phyloP scores from a whole-genome alignment of 129 eudicot genomes.

The Smallanthus sonchifolius region DNA sequence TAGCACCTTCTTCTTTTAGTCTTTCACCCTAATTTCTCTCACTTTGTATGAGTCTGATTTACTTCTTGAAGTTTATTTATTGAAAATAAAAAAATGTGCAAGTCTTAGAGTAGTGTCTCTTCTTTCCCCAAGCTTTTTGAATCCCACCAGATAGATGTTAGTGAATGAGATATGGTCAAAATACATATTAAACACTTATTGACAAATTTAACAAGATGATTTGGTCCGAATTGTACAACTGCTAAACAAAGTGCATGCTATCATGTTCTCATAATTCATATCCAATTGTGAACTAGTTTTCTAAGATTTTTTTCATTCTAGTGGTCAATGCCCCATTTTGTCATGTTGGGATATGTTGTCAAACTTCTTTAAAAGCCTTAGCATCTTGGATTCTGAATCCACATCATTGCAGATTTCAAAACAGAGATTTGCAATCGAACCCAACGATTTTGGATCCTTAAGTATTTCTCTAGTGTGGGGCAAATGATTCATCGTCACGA shows the following conservation, averaged over 20 bases:
- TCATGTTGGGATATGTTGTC: background rate
- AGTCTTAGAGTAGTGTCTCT: no score
- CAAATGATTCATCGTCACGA: background rate
- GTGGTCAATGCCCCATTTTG: background rate
- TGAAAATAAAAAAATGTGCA: no score
- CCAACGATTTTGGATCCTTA: background rate
- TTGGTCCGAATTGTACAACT: background rate
- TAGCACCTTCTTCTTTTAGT: no score
- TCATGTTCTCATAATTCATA: background rate
- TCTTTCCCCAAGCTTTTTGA: no score
- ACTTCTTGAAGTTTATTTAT: no score
- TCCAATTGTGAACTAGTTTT: background rate
- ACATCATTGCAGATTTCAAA: conserved; percentile 16
- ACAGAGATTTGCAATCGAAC: background rate
- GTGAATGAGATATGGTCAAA: no score
- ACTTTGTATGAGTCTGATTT: no score
- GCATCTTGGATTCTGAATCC: conserved; percentile 18
- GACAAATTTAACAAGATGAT: background rate
- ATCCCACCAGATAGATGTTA: no score
- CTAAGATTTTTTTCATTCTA: background rate
- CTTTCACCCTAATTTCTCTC: no score
- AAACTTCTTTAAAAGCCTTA: conserved; percentile 8
- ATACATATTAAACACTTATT: no score
- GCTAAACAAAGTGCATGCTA: background rate
- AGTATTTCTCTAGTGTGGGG: background rate